phyloP scores from a whole-genome alignment of 2,329 filamentous ascomycete genomes.

The Paraphaeosphaeria sporulosa region DNA sequence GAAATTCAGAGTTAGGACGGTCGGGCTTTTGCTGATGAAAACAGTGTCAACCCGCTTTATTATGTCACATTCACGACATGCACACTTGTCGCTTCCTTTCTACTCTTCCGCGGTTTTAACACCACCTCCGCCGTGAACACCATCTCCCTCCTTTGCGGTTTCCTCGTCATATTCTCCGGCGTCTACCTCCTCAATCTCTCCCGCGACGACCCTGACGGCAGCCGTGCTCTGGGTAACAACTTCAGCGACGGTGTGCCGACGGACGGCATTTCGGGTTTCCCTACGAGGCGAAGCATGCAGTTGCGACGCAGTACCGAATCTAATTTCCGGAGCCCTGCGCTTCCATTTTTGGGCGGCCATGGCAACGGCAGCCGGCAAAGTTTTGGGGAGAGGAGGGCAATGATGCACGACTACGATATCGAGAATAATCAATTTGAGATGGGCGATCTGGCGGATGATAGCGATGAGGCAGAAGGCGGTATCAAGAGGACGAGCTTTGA shows the following conservation, averaged over 20 bases:
- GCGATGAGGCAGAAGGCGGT: constrained; percentile 47
- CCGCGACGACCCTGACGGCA: constrained; percentile 85
- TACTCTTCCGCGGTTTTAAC: constrained; percentile 95
- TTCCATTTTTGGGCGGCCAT: constrained; percentile 58
- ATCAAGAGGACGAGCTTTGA: constrained; percentile 47
- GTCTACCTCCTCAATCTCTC: constrained; percentile 98
- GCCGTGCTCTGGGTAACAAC: constrained; percentile 61
- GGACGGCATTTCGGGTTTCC: constrained; percentile 86
- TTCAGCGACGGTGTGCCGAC: constrained; percentile 82
- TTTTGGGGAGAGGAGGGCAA: constrained; percentile 73
- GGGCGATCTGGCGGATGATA: constrained; percentile 78
- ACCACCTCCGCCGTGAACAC: constrained; percentile 92
- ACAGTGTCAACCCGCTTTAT: constrained; percentile 91
- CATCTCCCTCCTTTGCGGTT: constrained; percentile 88
- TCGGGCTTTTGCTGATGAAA: constrained; percentile 12
- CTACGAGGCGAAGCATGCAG: constrained; percentile 94
- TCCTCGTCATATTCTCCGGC: constrained; percentile 92
- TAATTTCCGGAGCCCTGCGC: constrained; percentile 59
- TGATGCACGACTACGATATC: constrained; percentile 90
- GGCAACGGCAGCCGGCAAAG: constrained; percentile 38
- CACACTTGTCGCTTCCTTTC: constrained; percentile 92
- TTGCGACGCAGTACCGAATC: constrained; percentile 70
- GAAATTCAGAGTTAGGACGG: constrained; percentile 36
- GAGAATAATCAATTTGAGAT: constrained; percentile 74
- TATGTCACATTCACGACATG: constrained; percentile 98